Conservation (phyloP, 768 basidiomycete species). For the Amanita subjunquillea region DNA sequence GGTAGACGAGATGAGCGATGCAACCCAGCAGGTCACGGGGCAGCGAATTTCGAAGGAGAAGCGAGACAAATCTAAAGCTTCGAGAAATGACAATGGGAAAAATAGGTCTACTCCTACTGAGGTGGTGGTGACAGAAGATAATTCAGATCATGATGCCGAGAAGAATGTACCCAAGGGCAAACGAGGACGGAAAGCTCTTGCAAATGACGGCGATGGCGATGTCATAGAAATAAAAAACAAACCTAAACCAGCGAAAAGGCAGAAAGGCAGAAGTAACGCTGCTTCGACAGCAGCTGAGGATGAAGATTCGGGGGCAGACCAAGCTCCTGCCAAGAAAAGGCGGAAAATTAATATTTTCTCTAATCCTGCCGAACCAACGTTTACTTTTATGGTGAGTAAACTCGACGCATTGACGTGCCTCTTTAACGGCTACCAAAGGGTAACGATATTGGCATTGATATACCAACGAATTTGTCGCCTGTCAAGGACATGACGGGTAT, state of each 20-base stretch:
- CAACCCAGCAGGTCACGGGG: neutral
- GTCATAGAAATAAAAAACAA: neutral
- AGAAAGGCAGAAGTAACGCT: slow-evolving; percentile 9
- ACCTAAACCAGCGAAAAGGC: slow-evolving; percentile 1
- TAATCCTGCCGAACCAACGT: slow-evolving; percentile 30
- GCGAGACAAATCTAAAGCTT: neutral
- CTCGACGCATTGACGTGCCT: neutral
- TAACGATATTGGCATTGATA: slow-evolving; percentile 33
- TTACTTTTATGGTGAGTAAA: slow-evolving; percentile 25
- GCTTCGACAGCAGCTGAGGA: neutral
- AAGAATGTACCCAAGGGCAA: neutral
- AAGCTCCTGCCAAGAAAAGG: slow-evolving; percentile 47
- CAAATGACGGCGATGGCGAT: neutral
- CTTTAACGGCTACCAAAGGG: neutral
- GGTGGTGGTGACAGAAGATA: slow-evolving; percentile 1
- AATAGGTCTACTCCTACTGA: slow-evolving; percentile 17
- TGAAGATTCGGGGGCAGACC: neutral
- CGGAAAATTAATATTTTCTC: slow-evolving; percentile 58
- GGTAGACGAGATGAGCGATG: slow-evolving; percentile 12
- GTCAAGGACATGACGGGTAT: slow-evolving; percentile 45
- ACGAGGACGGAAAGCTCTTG: neutral
- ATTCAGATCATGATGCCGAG: neutral
- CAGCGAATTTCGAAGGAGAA: slow-evolving; percentile 1
- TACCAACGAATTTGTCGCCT: slow-evolving; percentile 60
- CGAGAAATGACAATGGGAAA: slow-evolving; percentile 18